A percentile compares a stretch with the other conserved stretches of the same genome.
Conservation (phyloP, 2,329 filamentous ascomycete genomes). For the Diaporthe helianthi region DNA sequence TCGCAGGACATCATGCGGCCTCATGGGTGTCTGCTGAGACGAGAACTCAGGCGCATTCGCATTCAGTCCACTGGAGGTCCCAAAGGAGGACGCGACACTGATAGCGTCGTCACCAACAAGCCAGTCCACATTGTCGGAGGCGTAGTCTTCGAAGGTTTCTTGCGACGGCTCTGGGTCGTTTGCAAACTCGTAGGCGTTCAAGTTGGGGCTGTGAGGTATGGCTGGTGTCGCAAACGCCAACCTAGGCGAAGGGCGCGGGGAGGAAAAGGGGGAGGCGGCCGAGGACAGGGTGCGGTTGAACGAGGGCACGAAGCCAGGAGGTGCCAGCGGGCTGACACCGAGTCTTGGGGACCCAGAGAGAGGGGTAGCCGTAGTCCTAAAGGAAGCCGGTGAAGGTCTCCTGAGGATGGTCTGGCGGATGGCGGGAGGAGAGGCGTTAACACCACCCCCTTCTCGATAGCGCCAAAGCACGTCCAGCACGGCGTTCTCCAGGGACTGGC, state of each 20-base stretch:
- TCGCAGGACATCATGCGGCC: slow-evolving; percentile 95
- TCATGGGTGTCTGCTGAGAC: slow-evolving; percentile 84
- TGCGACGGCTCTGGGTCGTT: slow-evolving; percentile 81
- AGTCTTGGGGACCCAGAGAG: slow-evolving; percentile 82
- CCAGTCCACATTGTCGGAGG: slow-evolving; percentile 96
- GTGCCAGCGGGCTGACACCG: slow-evolving; percentile 81
- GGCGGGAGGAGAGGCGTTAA: slow-evolving; percentile 77
- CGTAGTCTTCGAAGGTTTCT: slow-evolving; percentile 89
- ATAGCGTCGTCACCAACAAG: slow-evolving; percentile 87
- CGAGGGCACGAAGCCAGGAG: slow-evolving; percentile 82
- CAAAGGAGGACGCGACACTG: slow-evolving; percentile 77
- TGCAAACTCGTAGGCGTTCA: slow-evolving; percentile 94
- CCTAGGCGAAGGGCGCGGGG: slow-evolving; percentile 89
- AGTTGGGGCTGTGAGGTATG: slow-evolving; percentile 90
- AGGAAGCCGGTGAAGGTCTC: slow-evolving; percentile 89
- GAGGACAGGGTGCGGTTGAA: slow-evolving; percentile 81
- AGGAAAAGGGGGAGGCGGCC: slow-evolving; percentile 88
- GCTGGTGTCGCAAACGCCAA: slow-evolving; percentile 87
- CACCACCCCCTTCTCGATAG: slow-evolving; percentile 72
- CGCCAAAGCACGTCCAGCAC: slow-evolving; percentile 92
- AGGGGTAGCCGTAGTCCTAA: slow-evolving; percentile 85
- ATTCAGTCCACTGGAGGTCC: slow-evolving; percentile 75
- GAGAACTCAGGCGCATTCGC: slow-evolving; percentile 82
- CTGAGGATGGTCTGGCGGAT: slow-evolving; percentile 90
- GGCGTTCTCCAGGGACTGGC: slow-evolving; percentile 83